These are phyloP conservation scores for Didymella glomerata DNA, from an alignment of 2,329 filamentous ascomycete species.

Conservation along the genomic window DNA sequence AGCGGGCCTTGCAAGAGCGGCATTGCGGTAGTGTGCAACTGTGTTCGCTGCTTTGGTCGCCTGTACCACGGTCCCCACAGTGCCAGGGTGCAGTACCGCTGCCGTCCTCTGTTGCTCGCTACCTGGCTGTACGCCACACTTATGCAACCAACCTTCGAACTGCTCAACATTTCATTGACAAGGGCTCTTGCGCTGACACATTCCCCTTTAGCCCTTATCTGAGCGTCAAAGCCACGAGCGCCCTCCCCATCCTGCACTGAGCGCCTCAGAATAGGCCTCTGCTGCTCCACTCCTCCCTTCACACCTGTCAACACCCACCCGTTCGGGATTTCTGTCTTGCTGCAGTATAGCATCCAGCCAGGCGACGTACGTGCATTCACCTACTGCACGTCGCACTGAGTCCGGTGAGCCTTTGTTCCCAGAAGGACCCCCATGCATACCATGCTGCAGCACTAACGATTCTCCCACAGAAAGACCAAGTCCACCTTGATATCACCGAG, in stretches of 20 bases:
- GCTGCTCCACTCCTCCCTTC: constrained; percentile 31
- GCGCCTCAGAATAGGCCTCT: constrained; percentile 31
- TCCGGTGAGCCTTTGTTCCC: constrained; percentile 38
- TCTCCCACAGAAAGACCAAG: constrained; percentile 45
- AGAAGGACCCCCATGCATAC: constrained; percentile 27
- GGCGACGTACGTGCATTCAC: constrained; percentile 29
- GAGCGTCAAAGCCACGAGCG: constrained; percentile 41
- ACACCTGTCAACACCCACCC: constrained; percentile 32
- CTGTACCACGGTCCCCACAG: constrained; percentile 45
- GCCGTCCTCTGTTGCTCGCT: constrained; percentile 47
- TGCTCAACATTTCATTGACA: constrained; percentile 36
- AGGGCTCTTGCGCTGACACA: constrained; percentile 43
- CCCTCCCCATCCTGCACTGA: constrained; percentile 26
- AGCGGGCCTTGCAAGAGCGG: constrained; percentile 31
- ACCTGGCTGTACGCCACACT: constrained; percentile 48
- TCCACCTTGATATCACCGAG: constrained; percentile 32
- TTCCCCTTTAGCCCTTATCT: constrained; percentile 28
- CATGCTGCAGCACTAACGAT: constrained; percentile 39
- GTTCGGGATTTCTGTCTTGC: constrained; percentile 31
- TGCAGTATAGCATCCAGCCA: constrained; percentile 26
- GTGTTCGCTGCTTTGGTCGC: constrained; percentile 43
- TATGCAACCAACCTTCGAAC: constrained; percentile 44
- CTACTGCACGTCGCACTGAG: constrained; percentile 26
- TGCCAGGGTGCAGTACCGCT: constrained; percentile 43
- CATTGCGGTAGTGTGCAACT: constrained; percentile 42